Evolutionary conservation across 441 rosid species (phyloP).

Genomic region (Monsonia emarginata): DNA sequence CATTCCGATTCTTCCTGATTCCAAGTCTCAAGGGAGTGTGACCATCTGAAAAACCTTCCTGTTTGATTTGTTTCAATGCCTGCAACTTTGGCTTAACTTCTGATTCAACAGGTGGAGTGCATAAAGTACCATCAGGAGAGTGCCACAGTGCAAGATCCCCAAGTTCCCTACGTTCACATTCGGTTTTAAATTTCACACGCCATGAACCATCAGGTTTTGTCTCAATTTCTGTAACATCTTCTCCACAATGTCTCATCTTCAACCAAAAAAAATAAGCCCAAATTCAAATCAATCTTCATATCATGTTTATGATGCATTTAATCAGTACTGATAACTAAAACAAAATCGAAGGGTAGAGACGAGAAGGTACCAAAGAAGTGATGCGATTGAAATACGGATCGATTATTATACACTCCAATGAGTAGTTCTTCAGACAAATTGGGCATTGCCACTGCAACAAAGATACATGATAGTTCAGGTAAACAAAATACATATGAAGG

Average conservation of each 20-base stretch:
- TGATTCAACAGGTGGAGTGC: slow-evolving; percentile 24
- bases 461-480: slow-evolving; percentile 17
- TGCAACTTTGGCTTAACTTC: slow-evolving; percentile 45
- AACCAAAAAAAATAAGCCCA: slow-evolving; percentile 16
- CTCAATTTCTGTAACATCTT: slow-evolving; percentile 83
- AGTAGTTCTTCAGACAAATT: slow-evolving; percentile 78
- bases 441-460: slow-evolving; percentile 97
- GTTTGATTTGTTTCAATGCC: slow-evolving; percentile 44
- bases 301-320: background rate
- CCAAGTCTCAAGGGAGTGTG: slow-evolving; percentile 63
- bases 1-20: slow-evolving; percentile 75
- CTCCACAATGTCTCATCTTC: slow-evolving; percentile 81
- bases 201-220: slow-evolving; percentile 96
- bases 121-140: slow-evolving; percentile 56
- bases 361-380: slow-evolving; percentile 56
- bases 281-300: background rate
- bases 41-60: slow-evolving; percentile 71
- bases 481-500: slow-evolving; percentile 7
- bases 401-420: slow-evolving; percentile 69
- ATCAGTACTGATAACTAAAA: background rate
- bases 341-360: slow-evolving; percentile 7
- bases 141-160: slow-evolving; percentile 87
- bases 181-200: slow-evolving; percentile 78
- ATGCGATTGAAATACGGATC: slow-evolving; percentile 92
- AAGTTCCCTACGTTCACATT: slow-evolving; percentile 62